Conservation (phyloP, 2,329 filamentous ascomycete species). For the Ophiosphaerella herpotricha region DNA sequence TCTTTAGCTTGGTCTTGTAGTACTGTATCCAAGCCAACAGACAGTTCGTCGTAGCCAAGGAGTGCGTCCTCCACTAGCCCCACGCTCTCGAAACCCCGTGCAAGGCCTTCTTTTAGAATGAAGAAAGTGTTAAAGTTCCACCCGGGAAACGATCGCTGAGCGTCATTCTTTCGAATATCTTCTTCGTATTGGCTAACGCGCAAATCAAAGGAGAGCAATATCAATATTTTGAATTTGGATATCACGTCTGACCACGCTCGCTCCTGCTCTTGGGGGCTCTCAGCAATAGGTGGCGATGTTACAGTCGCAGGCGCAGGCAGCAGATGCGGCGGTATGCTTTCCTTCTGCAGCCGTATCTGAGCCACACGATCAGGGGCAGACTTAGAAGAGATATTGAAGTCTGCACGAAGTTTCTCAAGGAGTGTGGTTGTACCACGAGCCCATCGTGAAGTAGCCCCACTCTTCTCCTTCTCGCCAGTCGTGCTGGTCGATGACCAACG, state of each 20-base stretch:
- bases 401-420: slow-evolving; percentile 84
- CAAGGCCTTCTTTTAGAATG: slow-evolving; percentile 92
- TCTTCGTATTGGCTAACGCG: slow-evolving; percentile 95
- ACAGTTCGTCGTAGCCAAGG: slow-evolving; percentile 92
- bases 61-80: slow-evolving; percentile 94
- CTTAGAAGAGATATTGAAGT: slow-evolving; percentile 84
- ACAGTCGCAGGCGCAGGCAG: slow-evolving; percentile 50
- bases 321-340: slow-evolving; percentile 51
- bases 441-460: slow-evolving; percentile 71
- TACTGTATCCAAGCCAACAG: slow-evolving; percentile 81
- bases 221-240: slow-evolving; percentile 82
- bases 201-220: slow-evolving; percentile 86
- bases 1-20: slow-evolving; percentile 72
- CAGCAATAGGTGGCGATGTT: slow-evolving; percentile 47
- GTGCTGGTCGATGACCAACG: slow-evolving; percentile 58
- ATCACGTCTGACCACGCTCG: slow-evolving; percentile 84
- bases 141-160: slow-evolving; percentile 81
- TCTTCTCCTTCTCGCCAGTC: slow-evolving; percentile 68
- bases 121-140: slow-evolving; percentile 99
- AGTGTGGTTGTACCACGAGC: slow-evolving; percentile 79
- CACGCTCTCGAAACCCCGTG: slow-evolving; percentile 92
- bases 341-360: slow-evolving; percentile 75
- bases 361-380: slow-evolving; percentile 75
- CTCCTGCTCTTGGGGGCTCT: slow-evolving; percentile 77
- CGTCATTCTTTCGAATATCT: slow-evolving; percentile 92